A percentile compares a stretch with the other conserved stretches of the same genome.
Conservation (phyloP, 2,329 filamentous ascomycete species). For the Fusarium sp. region DNA sequence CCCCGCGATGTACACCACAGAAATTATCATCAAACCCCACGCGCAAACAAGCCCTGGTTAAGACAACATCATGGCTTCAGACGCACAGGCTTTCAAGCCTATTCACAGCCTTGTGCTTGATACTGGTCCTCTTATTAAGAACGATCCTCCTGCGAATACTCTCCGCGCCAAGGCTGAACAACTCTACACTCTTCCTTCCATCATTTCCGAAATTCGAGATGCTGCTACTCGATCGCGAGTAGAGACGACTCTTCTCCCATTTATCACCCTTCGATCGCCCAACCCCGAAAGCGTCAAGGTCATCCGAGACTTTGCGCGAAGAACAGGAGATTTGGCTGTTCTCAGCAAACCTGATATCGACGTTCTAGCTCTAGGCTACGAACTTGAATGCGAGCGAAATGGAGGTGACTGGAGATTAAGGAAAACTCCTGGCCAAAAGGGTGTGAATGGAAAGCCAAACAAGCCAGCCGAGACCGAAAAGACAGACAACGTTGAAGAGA, state of each 20-base stretch:
- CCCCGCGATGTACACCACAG: conserved; percentile 47
- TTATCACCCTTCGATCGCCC: conserved; percentile 83
- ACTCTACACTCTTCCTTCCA: conserved; percentile 86
- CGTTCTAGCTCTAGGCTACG: conserved; percentile 90
- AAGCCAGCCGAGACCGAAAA: conserved; percentile 39
- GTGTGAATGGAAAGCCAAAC: conserved; percentile 76
- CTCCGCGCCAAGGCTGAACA: conserved; percentile 83
- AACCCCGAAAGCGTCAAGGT: conserved; percentile 83
- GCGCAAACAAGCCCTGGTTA: conserved; percentile 10
- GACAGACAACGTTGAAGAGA: conserved; percentile 13
- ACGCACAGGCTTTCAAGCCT: conserved; percentile 66
- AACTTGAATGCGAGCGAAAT: conserved; percentile 92
- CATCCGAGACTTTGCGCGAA: conserved; percentile 86
- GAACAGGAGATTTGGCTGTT: conserved; percentile 90
- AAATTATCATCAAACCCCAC: conserved; percentile 46
- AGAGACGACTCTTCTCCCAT: conserved; percentile 87
- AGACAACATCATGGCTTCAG: conserved; percentile 45
- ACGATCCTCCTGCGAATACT: conserved; percentile 87
- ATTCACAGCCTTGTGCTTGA: conserved; percentile 91
- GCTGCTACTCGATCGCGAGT: conserved; percentile 83
- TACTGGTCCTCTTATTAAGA: conserved; percentile 93
- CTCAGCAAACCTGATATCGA: conserved; percentile 92
- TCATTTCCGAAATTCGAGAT: conserved; percentile 91
- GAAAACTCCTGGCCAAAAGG: conserved; percentile 83
- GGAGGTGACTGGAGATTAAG: conserved; percentile 90